Evolutionary conservation across 192 early-diverging fungal genomes (phyloP), one percentile per base, ranked within the genome.

Genomic region (Geosiphon pyriformis): DNA sequence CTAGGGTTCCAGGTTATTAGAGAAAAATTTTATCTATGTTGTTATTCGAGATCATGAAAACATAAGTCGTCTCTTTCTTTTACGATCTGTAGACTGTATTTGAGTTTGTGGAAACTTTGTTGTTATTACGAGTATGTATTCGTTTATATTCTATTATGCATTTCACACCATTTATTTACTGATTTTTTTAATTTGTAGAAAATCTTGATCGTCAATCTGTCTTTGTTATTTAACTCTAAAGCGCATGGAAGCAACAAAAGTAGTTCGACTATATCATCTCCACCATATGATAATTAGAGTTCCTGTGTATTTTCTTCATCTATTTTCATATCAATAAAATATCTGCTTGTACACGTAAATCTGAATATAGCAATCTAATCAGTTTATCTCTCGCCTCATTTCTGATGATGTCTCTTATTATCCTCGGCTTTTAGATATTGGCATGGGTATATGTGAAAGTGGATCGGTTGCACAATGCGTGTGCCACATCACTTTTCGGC

Each of bases 221-320:
- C 52, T 54, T 54, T 54, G 52, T 20, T 54, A 54, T 54, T 54
- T 54, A 54, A 54, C 20, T 54, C 52, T 54, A 20, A 20, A 54
- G 20, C 52, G 4, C 6, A 54, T 54, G 52, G 7, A 54, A 54
- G 52, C 15, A 15, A 15, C 15, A 15, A 42, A 42, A 42, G 37
- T 42, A 42, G 37, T 15, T 42, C 37, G 15, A 42, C 37, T 10
- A 15, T 42, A 10, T 42, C n/a, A n/a, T n/a, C 37, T 42, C 6
- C 37, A 6, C 37, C 37, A 15, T 42, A 15, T 10, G 37, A 42
- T 42, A 42, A 42, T 15, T 42, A 42, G 37, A 42, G 15, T 42
- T 42, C 37, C 6, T 42, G 37, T 42, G 15, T 42, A 10, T 42
- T 42, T 42, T 42, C 15, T 10, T 42, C 37, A 15, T 42, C 6